Evolutionary conservation across 257 asterid genomes (phyloP).

Genomic region (Marsdenia floribunda): DNA sequence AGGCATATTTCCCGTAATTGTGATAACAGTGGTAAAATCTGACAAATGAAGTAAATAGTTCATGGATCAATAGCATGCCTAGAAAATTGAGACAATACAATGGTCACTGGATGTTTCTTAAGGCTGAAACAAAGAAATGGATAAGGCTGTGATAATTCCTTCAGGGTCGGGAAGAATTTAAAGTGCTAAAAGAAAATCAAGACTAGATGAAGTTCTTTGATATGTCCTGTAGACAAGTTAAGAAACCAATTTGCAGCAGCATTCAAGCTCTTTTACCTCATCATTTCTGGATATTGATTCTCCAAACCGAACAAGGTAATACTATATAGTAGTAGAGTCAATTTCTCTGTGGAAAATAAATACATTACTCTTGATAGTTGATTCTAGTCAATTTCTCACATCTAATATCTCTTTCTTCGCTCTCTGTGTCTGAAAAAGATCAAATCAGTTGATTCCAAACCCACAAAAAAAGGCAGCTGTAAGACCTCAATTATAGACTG

Average conservation of each 20-base stretch:
- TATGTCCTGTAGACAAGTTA: background rate
- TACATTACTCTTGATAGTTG: background rate
- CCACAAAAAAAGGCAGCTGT: background rate
- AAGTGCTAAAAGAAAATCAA: background rate
- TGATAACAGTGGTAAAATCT: slow-evolving; percentile 98
- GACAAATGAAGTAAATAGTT: slow-evolving; percentile 26
- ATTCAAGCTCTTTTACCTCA: background rate
- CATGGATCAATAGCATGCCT: no score
- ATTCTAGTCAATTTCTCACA: background rate
- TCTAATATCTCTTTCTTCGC: background rate
- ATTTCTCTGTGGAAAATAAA: background rate
- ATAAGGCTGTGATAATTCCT: no score
- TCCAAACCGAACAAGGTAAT: background rate
- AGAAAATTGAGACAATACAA: background rate
- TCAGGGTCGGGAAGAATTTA: background rate
- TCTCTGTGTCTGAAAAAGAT: background rate
- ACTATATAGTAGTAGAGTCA: background rate
- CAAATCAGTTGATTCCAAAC: background rate
- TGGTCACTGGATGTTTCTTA: background rate
- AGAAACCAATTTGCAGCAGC: background rate
- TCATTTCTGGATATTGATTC: background rate
- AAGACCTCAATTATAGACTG: background rate
- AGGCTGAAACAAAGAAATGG: background rate
- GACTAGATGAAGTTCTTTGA: slow-evolving; percentile 2
- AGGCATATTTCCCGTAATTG: slow-evolving; percentile 81